Conservation (phyloP, 805 yeast species). For the Candida tammaniensis region DNA sequence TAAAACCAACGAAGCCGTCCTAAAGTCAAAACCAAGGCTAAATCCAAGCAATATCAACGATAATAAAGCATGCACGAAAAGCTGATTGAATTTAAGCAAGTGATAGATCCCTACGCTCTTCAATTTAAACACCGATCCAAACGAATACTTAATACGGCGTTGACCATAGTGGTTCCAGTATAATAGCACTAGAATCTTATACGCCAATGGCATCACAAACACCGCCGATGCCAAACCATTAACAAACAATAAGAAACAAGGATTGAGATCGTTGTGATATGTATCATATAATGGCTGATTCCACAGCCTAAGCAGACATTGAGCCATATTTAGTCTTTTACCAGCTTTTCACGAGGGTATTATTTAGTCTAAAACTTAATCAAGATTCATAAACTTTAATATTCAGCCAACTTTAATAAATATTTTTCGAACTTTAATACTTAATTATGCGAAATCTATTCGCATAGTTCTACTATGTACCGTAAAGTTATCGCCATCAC, state of each 20-base stretch:
- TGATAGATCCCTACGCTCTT: slow-evolving; percentile 19
- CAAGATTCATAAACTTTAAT: too few relatives aligned
- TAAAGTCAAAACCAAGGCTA: slow-evolving; percentile 7
- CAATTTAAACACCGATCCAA: slow-evolving; percentile 16
- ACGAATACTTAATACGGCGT: slow-evolving; percentile 15
- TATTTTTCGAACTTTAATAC: too few relatives aligned
- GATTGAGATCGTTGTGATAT: slow-evolving; percentile 24
- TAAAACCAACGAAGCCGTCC: slow-evolving; percentile 8
- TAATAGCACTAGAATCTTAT: slow-evolving; percentile 13
- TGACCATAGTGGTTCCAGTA: slow-evolving; percentile 16
- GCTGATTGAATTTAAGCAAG: slow-evolving; percentile 14
- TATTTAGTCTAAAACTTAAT: not conserved
- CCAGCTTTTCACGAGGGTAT: slow-evolving; percentile 3
- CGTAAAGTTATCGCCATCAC: slow-evolving; percentile 21
- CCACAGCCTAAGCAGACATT: too few relatives aligned
- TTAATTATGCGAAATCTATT: too few relatives aligned
- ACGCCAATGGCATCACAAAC: slow-evolving; percentile 11
- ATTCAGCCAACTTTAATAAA: slow-evolving; percentile 24
- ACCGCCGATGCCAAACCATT: slow-evolving; percentile 2
- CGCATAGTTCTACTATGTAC: too few relatives aligned
- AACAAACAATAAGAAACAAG: slow-evolving; percentile 24
- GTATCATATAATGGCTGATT: slow-evolving; percentile 22
- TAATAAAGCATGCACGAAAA: slow-evolving; percentile 16
- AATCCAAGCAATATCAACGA: slow-evolving; percentile 8
- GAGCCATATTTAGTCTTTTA: too few relatives aligned